Percentiles rank a stretch among this genome's conserved stretches.
These are phyloP conservation scores for Aaosphaeria pasadenensis DNA, from an alignment of 2,329 filamentous ascomycete genomes.

Conservation along the genomic window DNA sequence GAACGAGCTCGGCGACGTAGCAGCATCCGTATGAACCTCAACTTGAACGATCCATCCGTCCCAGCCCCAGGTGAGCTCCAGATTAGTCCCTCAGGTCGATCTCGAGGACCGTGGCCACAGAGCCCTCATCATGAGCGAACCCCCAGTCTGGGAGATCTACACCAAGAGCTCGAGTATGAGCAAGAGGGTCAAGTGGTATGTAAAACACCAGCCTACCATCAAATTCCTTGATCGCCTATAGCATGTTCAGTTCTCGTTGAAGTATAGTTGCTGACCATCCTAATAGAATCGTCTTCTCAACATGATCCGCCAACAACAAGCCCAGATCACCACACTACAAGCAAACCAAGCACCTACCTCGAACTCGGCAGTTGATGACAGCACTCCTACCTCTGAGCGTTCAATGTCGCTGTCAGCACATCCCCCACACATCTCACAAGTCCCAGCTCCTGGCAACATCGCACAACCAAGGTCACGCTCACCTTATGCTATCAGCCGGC, in stretches of 20 bases:
- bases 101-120: constrained; percentile 31
- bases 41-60: constrained; percentile 66
- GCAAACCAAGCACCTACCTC: constrained; percentile 38
- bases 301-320: constrained; percentile 74
- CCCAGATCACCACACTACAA: constrained; percentile 63
- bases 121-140: constrained; percentile 64
- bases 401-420: constrained; percentile 42
- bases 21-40: constrained; percentile 69
- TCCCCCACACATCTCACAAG: constrained; percentile 32
- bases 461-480: constrained; percentile 43
- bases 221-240: neutral
- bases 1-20: constrained; percentile 60
- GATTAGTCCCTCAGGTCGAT: constrained; percentile 40
- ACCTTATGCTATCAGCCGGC: constrained; percentile 38
- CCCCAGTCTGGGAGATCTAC: constrained; percentile 72
- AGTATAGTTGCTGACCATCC: neutral
- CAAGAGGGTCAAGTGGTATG: constrained; percentile 74
- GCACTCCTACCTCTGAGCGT: constrained; percentile 47
- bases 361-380: constrained; percentile 51
- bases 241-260: neutral
- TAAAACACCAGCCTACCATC: constrained; percentile 3
- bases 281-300: constrained; percentile 68
- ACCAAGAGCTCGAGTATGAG: constrained; percentile 76
- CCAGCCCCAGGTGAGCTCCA: constrained; percentile 69
- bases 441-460: constrained; percentile 43